Conservation (phyloP, 371 early-diverging fungal species). For the Mycotypha africana region DNA sequence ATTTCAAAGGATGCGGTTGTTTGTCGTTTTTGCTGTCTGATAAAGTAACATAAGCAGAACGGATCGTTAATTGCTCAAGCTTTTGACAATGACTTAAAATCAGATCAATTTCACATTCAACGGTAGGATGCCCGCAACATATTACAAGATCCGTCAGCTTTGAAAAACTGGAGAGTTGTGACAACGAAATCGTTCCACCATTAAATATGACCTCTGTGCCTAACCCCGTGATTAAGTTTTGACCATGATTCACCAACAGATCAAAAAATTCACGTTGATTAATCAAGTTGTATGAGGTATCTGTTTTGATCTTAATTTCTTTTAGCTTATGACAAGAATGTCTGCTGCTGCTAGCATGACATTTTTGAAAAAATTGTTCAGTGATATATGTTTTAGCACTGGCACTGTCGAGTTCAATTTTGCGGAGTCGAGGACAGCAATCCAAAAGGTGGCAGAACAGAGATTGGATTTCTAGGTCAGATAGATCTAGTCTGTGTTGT, state of each 20-base stretch:
- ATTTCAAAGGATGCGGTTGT: not conserved
- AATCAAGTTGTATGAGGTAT: not conserved
- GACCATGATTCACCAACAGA: not conserved
- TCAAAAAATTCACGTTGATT: not conserved
- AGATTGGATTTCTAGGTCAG: not conserved
- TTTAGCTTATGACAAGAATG: not conserved
- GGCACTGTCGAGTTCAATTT: conserved; percentile 2
- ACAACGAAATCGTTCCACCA: not conserved
- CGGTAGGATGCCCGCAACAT: conserved; percentile 5
- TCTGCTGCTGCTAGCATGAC: too few relatives aligned
- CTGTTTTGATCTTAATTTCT: conserved; percentile 2
- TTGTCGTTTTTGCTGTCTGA: not conserved
- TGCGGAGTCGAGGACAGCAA: not conserved
- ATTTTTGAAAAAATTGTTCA: not conserved
- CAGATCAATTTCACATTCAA: conserved; percentile 1
- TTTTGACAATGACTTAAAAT: not conserved
- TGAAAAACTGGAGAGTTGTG: not conserved
- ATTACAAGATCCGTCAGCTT: not conserved
- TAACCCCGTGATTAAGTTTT: not conserved
- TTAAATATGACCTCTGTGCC: conserved; percentile 6
- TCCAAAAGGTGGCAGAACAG: not conserved
- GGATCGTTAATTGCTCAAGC: not conserved
- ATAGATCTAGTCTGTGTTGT: too few relatives aligned
- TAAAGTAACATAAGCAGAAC: conserved; percentile 1
- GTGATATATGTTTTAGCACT: conserved; percentile 3